Evolutionary conservation across 495 filamentous ascomycete species (phyloP), one percentile per base, ranked within the genome.

Genomic region (Aspergillus olivimuriae): DNA sequence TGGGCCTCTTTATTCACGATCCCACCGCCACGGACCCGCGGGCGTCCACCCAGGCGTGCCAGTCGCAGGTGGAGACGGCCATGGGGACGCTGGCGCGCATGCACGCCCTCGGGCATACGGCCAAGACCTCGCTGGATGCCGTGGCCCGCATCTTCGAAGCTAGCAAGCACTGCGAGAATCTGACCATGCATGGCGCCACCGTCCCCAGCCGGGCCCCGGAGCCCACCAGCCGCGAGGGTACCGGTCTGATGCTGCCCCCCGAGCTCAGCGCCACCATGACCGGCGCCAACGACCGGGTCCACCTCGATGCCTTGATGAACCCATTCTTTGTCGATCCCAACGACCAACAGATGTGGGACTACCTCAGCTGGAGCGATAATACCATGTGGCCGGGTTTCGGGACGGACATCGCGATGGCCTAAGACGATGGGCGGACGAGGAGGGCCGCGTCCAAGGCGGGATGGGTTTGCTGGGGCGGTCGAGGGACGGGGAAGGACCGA

Each of bases 61-160:
- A 55, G 48, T 18, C 49, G 39, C 81, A 80, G 57, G 73, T 85
- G 44, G 80, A 84, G 59, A 73, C 69, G 4, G 78, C 82, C 19
- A 70, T 86, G 2, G 62, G 74, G 47, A 74, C 82, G 11, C 75
- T 87, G 40, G 76, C 79, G 43, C 76, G 73, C 6, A 77, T 84
- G 72, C 66, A 74, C 45, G 73, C 76, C 43, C 86, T 76, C 72
- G 80, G 76, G 18, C 70, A 82, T 11, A 79, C 80, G 0, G 83
- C 83, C 0, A 72, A 74, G 49, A 73, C 80, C 20, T 78, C 74
- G 38, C 62, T 74, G 24, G 79, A 84, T 55, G 79, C 82, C 22
- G 70, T 86, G 41, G 70, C 68, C 54, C 70, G 74, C 40, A 79
- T 87, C 63, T 79, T 81, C 50, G 77, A 81, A 53, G 80, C 82